Base-by-base conservation (phyloP, 2,329 filamentous ascomycete species). In the Cladosporium velox region DNA sequence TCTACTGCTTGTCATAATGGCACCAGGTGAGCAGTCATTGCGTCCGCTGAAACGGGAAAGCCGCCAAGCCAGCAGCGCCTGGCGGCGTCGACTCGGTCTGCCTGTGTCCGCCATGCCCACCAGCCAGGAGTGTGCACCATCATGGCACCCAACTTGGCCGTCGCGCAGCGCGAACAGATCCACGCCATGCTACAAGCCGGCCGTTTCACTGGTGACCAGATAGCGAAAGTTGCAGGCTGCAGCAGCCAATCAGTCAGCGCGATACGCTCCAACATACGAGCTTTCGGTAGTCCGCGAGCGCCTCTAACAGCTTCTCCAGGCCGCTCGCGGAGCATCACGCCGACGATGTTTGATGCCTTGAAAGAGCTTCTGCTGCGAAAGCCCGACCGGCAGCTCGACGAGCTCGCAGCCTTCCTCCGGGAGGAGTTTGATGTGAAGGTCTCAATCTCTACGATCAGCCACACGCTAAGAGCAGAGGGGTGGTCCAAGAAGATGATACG, bases 401-500 rank as follows among this genome's bases (percentile, higher is more conserved):
- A 55, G 24, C 28, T 55, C 15, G 24, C 32, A 55, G 52, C 15
- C 24, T 55, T 55, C 21, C 28, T 55, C 32, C 32, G 52, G 24
- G n/a, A 55, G 0, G 6, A 55, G 24, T 55, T 55, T 10, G 52
- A 24, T 10, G 15, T 55, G 18, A 6, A n/a, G n/a, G 52, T 55
- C n/a, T 55, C 52, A 15, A n/a, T 18, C 7, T 28, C 28, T 28
- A 55, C 26, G 15, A 34, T 55, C 11, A 28, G 24, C 15, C 15
- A 21, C 15, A 30, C 52, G 52, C 24, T 55, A 12, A 55, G 21
- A n/a, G 24, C 24, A 28, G 28, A 34, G 26, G 24, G 24, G 26
- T 55, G 52, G 52, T 24, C 52, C 28, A 55, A 55, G 52, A 55
- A 55, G 24, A 55, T 18, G 52, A 55, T 30, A 18, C 52, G 24